Conservation (phyloP, 106 monocot species). For the Dendrobium chrysotoxum region DNA sequence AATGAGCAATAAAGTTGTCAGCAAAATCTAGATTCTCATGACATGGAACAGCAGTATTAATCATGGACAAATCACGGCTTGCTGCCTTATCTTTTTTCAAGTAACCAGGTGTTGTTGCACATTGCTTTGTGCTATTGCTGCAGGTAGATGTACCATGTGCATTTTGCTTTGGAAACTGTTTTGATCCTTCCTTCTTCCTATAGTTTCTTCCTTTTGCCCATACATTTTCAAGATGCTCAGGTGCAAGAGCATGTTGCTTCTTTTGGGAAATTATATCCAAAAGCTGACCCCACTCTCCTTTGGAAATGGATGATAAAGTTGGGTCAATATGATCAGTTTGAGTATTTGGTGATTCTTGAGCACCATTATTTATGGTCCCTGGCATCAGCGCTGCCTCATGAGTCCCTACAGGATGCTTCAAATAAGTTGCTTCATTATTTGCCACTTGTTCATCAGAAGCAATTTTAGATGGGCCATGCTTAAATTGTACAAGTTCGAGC, state of each 20-base stretch:
- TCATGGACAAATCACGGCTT: constrained; percentile 10
- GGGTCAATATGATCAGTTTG: constrained; percentile 14
- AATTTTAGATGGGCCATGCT: constrained; percentile 22
- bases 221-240: constrained; percentile 89
- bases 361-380: background rate
- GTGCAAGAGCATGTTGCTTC: constrained; percentile 71
- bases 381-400: constrained; percentile 2
- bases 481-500: constrained; percentile 77
- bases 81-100: constrained; percentile 12
- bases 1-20: constrained; percentile 8
- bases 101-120: constrained; percentile 1
- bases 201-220: constrained; percentile 94
- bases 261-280: constrained; percentile 60
- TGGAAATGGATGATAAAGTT: constrained; percentile 16
- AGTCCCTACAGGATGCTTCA: constrained; percentile 9
- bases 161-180: constrained; percentile 16
- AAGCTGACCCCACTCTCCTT: constrained; percentile 50
- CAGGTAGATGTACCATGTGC: constrained; percentile 3
- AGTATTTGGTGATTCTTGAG: constrained; percentile 19
- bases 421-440: constrained; percentile 13
- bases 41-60: background rate
- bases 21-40: constrained; percentile 7
- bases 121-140: constrained; percentile 5
- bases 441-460: constrained; percentile 10
- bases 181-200: constrained; percentile 41